These are phyloP conservation scores for Sporobolomyces pararoseus DNA, from an alignment of 768 basidiomycete genomes.

Conservation along the genomic window DNA sequence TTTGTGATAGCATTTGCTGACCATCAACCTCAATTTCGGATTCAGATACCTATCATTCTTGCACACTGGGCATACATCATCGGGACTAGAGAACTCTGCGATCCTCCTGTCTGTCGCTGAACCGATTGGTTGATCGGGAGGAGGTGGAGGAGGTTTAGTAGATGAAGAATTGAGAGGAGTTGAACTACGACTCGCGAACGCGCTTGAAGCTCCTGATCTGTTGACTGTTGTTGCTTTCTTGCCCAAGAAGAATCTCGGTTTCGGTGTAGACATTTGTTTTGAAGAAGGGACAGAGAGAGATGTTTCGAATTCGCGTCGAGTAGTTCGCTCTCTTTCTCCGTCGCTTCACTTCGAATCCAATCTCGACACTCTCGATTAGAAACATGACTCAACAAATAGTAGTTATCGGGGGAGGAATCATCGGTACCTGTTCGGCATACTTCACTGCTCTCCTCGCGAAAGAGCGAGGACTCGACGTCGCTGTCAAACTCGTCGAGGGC, in stretches of 20 bases:
- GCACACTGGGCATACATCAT: slow-evolving; percentile 95
- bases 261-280: slow-evolving; percentile 15
- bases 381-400: slow-evolving; percentile 53
- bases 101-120: slow-evolving; percentile 21
- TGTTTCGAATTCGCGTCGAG: neutral
- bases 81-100: slow-evolving; percentile 45
- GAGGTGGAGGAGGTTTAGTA: slow-evolving; percentile 27
- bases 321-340: neutral
- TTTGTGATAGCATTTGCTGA: slow-evolving; percentile 95
- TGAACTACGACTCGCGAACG: neutral
- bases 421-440: slow-evolving; percentile 78
- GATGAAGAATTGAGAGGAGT: neutral
- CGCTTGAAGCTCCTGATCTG: neutral
- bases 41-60: slow-evolving; percentile 94
- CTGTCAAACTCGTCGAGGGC: slow-evolving; percentile 66
- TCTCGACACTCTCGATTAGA: too few species aligned
- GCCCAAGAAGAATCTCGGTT: slow-evolving; percentile 39
- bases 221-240: slow-evolving; percentile 4
- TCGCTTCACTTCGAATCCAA: neutral
- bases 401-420: slow-evolving; percentile 80
- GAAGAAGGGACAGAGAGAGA: neutral
- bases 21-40: slow-evolving; percentile 84
- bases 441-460: slow-evolving; percentile 63
- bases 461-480: slow-evolving; percentile 27
- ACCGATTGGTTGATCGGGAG: slow-evolving; percentile 1